Conservation (phyloP, 306 rosid genomes). For the Cucumis melo region DNA sequence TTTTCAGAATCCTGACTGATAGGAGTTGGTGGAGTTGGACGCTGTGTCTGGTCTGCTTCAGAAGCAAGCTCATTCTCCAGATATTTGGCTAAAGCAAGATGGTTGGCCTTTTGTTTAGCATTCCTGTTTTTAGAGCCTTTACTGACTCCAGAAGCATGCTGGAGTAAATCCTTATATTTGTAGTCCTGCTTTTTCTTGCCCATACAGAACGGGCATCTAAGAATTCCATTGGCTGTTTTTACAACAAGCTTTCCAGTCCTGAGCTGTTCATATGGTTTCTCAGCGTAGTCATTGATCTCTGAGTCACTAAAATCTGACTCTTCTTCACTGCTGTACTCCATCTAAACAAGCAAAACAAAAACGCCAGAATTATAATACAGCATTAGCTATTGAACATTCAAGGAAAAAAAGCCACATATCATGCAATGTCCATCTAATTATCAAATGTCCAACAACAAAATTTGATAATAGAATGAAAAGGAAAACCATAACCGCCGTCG, state of each 20-base stretch:
- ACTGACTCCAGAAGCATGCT: conserved; percentile 88
- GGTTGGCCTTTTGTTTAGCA: conserved; percentile 68
- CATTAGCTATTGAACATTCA: not conserved
- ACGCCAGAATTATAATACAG: not conserved
- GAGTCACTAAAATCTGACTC: conserved; percentile 89
- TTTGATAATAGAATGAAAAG: not conserved
- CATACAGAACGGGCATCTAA: conserved; percentile 85
- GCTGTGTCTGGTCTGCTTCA: conserved; percentile 37
- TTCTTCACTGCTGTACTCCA: conserved; percentile 71
- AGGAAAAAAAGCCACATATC: not conserved
- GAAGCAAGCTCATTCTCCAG: conserved; percentile 49
- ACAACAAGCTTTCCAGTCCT: conserved; percentile 50
- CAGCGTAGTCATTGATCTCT: conserved; percentile 58
- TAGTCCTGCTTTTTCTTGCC: conserved; percentile 94
- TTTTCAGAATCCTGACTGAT: conserved; percentile 22
- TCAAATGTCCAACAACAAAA: not conserved
- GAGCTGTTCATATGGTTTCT: conserved; percentile 64
- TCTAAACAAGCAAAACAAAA: conserved; percentile 1
- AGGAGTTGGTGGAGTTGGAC: conserved; percentile 22
- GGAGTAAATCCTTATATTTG: conserved; percentile 67
- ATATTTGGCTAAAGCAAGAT: conserved; percentile 76
- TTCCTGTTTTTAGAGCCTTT: conserved; percentile 92
- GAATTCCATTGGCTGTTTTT: conserved; percentile 48
- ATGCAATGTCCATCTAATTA: not conserved
- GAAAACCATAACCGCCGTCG: not conserved